Base-by-base conservation (phyloP, 495 filamentous ascomycete genomes). In the Massariosphaeria phaeospora region DNA sequence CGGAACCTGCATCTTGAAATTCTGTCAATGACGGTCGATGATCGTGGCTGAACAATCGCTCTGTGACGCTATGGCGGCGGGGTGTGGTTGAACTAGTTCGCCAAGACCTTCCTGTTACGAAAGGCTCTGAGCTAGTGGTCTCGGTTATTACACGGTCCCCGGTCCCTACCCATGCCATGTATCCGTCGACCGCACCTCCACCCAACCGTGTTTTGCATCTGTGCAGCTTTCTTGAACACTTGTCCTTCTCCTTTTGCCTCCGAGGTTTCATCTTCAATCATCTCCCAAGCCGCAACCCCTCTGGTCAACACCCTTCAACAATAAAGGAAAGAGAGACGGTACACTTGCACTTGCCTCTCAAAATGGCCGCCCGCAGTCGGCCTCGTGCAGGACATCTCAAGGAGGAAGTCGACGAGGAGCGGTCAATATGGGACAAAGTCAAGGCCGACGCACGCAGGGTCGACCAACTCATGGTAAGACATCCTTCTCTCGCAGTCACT, bases 1-100 rank as follows among this genome's bases (percentile, higher is more conserved):
- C 64, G 93, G 93, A 40, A 95, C 73, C 72, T 86, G 82, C 79
- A 91, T 86, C 54, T 70, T 83, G 66, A 55, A 33, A 17, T 20
- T 2, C 13, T 45, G 12, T 15, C 8, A 51, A 41, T 15, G 17
- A 20, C 21, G 15, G 34, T 6, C 11, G 6, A 31, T 12, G 13
- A 9, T 9, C 11, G 15, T 11, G 42, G 27, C 18, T 48, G 45
- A 29, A 9, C 23, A 9, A 33, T 26, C 9, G 17, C 7, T 13
- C 5, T 26, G 3, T 5, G 3, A 21, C 4, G 10, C n/a, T 21
- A 8, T 25, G 20, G 24, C 24, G 24, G 23, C 20, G 15, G 6
- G n/a, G 27, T 2, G 15, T 7, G 5, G 15, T 9, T 13, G 2
- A 20, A 15, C 26, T 2, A 31, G 43, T 47, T 33, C n/a, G 5